Evolutionary conservation across 2,329 filamentous ascomycete genomes (phyloP).

Genomic region (Mollisiaceae sp.): DNA sequence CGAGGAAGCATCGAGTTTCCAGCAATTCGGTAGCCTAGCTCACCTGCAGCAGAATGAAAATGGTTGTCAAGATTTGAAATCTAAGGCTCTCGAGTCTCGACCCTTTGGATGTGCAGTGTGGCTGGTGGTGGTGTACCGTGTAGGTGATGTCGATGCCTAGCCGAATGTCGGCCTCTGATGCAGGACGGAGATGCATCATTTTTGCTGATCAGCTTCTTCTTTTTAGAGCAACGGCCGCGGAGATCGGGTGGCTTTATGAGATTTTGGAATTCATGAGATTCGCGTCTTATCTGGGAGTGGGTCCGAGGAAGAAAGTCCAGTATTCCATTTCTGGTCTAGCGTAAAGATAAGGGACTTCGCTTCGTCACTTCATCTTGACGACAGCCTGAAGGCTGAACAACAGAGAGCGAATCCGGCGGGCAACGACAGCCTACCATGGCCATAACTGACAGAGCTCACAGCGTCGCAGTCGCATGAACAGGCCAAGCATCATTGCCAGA

Average conservation of each 20-base stretch:
- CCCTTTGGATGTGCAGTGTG: not conserved
- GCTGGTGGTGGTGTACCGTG: too few relatives aligned
- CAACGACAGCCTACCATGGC: not conserved
- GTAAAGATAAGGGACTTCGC: slow-evolving; percentile 16
- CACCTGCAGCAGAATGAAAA: not conserved
- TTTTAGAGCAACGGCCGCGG: slow-evolving; percentile 13
- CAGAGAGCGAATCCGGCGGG: not conserved
- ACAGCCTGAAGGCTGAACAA: not conserved
- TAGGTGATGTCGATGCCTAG: not conserved
- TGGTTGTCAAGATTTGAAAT: not conserved
- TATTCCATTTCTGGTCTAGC: slow-evolving; percentile 16
- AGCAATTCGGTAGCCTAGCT: not conserved
- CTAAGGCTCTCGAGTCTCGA: not conserved
- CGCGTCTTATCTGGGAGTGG: slow-evolving; percentile 15
- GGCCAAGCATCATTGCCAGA: not conserved
- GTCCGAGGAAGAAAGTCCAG: not conserved
- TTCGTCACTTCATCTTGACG: slow-evolving; percentile 7
- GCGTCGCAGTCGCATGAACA: not conserved
- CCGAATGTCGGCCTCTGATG: not conserved
- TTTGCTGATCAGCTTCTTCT: not conserved
- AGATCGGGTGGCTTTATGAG: slow-evolving; percentile 13
- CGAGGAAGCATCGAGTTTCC: not conserved
- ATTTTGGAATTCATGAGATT: slow-evolving; percentile 13
- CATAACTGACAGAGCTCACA: not conserved
- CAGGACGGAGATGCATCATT: not conserved